Evolutionary conservation across 306 rosid genomes (phyloP), one percentile per base, ranked within the genome.

Genomic region (Prinsepia uniflora): DNA sequence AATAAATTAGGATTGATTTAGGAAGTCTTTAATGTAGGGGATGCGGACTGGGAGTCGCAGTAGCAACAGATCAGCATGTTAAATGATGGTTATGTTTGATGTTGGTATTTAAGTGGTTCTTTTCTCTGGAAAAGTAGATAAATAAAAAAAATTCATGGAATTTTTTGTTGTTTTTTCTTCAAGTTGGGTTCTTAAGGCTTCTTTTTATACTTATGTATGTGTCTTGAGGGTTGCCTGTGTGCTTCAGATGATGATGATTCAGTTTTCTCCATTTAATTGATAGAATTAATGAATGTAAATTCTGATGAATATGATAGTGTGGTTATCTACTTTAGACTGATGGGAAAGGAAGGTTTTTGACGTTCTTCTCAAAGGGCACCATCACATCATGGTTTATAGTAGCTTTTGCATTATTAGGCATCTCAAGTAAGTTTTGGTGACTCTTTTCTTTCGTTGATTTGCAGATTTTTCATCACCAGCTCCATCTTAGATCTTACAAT

Each of bases 401-500:
- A 20, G 59, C 62, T 22, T 71, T 47, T 45, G 67, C 58, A 47
- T 65, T 48, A 58, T 36, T 39, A 43, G 46, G 52, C 72, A 74
- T 47, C 43, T 71, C 18, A 14, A 20, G 46, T 60, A 70, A 36
- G 6, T 70, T 55, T 76, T 49, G 36, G 36, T 30, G 36, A 30
- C 36, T 1, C 68, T 56, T 50, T 18, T 61, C 15, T 74, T 62
- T 53, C 65, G n/a, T 75, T 59, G 85, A 82, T 50, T 89, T 82
- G 83, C 88, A 95, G 99, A 91, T 95, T 95, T 79, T 95, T 91
- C 84, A 80, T 91, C 59, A 89, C 99, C 43, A 95, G 99, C 85
- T 89, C 96, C 63, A 82, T 95, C 40, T 91, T 95, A 75, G 99
- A 95, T 85, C 97, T 95, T 77, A 95, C 99, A 47, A 91, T 95